Evolutionary conservation across 257 asterid genomes (phyloP).

Genomic region (Solanum chiquidenum): DNA sequence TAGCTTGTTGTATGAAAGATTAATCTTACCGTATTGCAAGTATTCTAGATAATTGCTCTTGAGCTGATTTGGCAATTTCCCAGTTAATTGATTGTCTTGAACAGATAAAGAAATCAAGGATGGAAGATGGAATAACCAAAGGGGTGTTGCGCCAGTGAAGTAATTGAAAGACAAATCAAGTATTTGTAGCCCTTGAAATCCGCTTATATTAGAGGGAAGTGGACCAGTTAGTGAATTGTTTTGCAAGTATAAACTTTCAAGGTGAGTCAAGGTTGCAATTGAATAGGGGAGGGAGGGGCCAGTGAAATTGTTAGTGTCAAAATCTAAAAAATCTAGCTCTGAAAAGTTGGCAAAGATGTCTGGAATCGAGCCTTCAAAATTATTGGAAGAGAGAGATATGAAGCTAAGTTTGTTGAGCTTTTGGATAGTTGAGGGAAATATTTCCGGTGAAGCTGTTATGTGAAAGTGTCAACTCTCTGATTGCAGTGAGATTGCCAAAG

Average conservation of each 20-base stretch:
- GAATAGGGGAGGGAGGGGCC: background rate
- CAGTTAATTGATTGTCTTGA: background rate
- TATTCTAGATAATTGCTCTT: background rate
- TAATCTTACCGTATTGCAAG: background rate
- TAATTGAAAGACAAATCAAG: background rate
- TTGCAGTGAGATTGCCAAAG: too few species aligned
- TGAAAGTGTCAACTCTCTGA: too few species aligned
- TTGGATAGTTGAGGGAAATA: too few species aligned
- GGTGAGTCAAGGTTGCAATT: background rate
- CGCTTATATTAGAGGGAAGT: background rate
- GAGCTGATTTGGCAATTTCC: background rate
- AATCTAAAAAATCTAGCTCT: too few species aligned
- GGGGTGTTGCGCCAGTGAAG: background rate
- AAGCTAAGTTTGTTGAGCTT: too few species aligned
- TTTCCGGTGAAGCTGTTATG: too few species aligned
- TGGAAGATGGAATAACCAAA: background rate
- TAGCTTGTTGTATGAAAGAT: background rate
- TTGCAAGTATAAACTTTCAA: rapidly evolving
- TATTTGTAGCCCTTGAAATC: background rate
- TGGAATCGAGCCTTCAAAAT: too few species aligned
- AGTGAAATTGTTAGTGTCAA: too few species aligned
- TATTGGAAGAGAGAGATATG: too few species aligned
- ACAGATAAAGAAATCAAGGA: background rate
- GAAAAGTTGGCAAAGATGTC: too few species aligned
- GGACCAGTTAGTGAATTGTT: background rate